Base-by-base conservation (phyloP, 768 basidiomycete species). In the Trametes gibbosa region DNA sequence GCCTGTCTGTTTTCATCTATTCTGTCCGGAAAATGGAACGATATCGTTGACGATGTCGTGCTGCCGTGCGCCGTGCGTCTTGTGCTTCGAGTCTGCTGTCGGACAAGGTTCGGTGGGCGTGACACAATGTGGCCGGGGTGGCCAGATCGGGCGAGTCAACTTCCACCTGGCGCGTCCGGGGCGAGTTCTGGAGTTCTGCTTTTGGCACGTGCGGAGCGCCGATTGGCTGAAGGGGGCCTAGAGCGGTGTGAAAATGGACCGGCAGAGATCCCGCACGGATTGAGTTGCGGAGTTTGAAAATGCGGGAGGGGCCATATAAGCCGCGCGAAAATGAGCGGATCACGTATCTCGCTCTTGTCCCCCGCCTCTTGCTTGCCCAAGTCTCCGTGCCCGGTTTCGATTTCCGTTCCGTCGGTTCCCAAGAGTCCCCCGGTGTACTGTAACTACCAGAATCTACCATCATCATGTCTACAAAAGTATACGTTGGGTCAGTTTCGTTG, bases 401-500 rank as follows among this genome's bases (percentile, higher is more conserved):
- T 82, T 75, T 78, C 80, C 75, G 79, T 83, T 84, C 76, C 76
- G 77, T 76, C 81, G 78, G 73, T 72, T 68, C 67, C 65, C 76
- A 78, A 75, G 74, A 72, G 75, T 74, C 75, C 76, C 75, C 76
- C 75, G 71, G 76, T 75, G 76, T 73, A 71, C 79, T 79, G 79
- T 82, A 78, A 81, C 77, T 73, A 71, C 58, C 72, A 70, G 63
- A 61, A 64, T 65, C 65, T 51, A 70, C 69, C 62, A 56, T 71
- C 69, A 69, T 79, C 78, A 89, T 89, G 86, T 83, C 87, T 75
- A 78, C 87, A 70, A 94, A 93, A 80, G 83, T 93, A 73, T 94
- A 93, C 76, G 90, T 94, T 83, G 91, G 90, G 91, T 94, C 84
- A 87, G 91, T 93, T 84, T 85, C 75, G 75, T 76, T 74, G 75